phyloP scores from a whole-genome alignment of 1,284 basidiomycete genomes.

The Blastosporella zonata region DNA sequence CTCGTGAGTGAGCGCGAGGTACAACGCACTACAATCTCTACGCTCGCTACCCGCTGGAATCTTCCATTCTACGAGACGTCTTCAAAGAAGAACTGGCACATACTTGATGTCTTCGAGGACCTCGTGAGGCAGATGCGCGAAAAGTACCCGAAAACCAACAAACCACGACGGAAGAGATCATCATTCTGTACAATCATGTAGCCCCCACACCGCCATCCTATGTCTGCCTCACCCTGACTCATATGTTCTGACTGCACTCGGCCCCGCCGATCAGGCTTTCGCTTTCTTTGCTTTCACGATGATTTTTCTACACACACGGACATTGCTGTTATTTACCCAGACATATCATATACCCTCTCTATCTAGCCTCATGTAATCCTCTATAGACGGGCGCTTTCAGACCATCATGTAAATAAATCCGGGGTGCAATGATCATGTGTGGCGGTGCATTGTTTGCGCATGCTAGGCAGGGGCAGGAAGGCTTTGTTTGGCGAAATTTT shows the following conservation, averaged over 20 bases:
- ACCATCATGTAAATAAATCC: constrained; percentile 7
- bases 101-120: constrained; percentile 77
- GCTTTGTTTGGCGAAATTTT: constrained; percentile 22
- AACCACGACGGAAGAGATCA: constrained; percentile 34
- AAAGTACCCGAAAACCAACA: constrained; percentile 52
- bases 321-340: constrained; percentile 15
- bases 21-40: constrained; percentile 59
- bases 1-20: constrained; percentile 82
- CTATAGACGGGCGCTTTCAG: constrained; percentile 2
- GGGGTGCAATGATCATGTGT: constrained; percentile 4
- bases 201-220: constrained; percentile 1
- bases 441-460: constrained; percentile 19
- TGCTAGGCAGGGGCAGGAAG: constrained; percentile 11
- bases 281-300: constrained; percentile 1
- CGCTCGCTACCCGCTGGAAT: constrained; percentile 65
- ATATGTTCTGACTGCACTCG: constrained; percentile 1
- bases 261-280: not conserved
- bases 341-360: constrained; percentile 17
- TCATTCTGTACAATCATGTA: constrained; percentile 60
- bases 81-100: constrained; percentile 79
- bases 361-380: constrained; percentile 15
- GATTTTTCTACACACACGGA: constrained; percentile 12
- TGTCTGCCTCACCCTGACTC: constrained; percentile 6
- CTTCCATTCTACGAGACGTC: constrained; percentile 85
- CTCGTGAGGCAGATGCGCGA: constrained; percentile 72